A percentile compares a stretch with the other conserved stretches of the same genome.
phyloP scores from a whole-genome alignment of 805 yeast genomes.

The Tetrapisispora arboricola region DNA sequence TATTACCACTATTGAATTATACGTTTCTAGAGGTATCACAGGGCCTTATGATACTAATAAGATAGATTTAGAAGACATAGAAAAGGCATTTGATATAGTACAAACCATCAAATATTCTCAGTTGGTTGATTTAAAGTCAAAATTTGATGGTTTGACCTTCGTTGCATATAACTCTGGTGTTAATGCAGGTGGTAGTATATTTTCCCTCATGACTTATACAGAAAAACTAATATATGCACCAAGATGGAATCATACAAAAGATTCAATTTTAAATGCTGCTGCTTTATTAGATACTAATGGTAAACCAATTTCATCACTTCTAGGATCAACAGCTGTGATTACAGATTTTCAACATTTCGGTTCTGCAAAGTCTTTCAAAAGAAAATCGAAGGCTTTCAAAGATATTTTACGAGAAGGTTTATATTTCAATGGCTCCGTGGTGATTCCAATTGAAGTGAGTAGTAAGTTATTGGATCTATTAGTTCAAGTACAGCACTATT shows the following conservation, averaged over 20 bases:
- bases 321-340: conserved; percentile 74
- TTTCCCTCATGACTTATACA: conserved; percentile 64
- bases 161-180: conserved; percentile 90
- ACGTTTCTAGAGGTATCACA: conserved; percentile 58
- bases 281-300: conserved; percentile 47
- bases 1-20: conserved; percentile 73
- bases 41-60: conserved; percentile 57
- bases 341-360: conserved; percentile 53
- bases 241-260: conserved; percentile 91
- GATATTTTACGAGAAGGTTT: conserved; percentile 46
- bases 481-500: conserved; percentile 58
- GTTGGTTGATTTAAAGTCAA: conserved; percentile 51
- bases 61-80: conserved; percentile 64
- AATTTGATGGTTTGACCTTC: conserved; percentile 47
- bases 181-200: conserved; percentile 84
- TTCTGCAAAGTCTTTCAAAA: conserved; percentile 49
- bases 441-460: conserved; percentile 73
- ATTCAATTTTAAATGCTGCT: conserved; percentile 70
- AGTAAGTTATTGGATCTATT: conserved; percentile 75
- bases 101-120: conserved; percentile 70
- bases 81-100: conserved; percentile 66
- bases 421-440: conserved; percentile 47
- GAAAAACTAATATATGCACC: conserved; percentile 85
- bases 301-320: conserved; percentile 49
- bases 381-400: conserved; percentile 54